phyloP scores from a whole-genome alignment of 805 yeast species.

The Isabelozyma heimii region DNA sequence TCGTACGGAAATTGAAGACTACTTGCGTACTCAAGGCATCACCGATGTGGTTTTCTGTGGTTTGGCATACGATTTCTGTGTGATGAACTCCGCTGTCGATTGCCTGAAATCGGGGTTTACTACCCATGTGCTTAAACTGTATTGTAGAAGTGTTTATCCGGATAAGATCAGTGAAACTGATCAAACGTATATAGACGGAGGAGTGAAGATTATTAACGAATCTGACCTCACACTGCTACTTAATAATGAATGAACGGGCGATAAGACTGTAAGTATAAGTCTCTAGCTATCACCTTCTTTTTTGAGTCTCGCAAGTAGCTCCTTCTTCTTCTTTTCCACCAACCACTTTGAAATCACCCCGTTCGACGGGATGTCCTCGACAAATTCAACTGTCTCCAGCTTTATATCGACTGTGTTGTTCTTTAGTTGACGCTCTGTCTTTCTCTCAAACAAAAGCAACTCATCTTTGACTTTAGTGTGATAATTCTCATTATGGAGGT shows the following conservation, averaged over 20 bases:
- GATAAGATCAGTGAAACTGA: constrained; percentile 37
- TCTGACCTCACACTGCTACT: background rate
- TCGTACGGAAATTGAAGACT: constrained; percentile 59
- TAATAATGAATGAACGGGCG: background rate
- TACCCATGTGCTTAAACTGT: constrained; percentile 58
- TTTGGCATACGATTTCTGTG: constrained; percentile 85
- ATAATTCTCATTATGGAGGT: constrained; percentile 1
- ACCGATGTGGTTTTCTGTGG: constrained; percentile 74
- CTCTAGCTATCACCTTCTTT: no score
- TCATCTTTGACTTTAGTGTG: constrained; percentile 9
- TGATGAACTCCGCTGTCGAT: constrained; percentile 72
- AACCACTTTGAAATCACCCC: constrained; percentile 45
- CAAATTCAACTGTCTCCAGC: constrained; percentile 15
- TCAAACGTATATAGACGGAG: constrained; percentile 23
- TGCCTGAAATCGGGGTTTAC: constrained; percentile 58
- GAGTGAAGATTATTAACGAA: constrained; percentile 25
- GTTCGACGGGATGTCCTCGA: constrained; percentile 23
- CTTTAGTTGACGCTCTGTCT: constrained; percentile 11
- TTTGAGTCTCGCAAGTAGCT: constrained; percentile 39
- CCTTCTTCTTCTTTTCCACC: constrained; percentile 43
- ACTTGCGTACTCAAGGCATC: constrained; percentile 46
- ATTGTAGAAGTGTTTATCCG: constrained; percentile 55
- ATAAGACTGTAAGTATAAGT: no score
- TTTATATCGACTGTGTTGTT: background rate
- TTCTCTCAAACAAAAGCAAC: constrained; percentile 26